Evolutionary conservation across 257 asterid species (phyloP).

Genomic region (Plantago ovata): DNA sequence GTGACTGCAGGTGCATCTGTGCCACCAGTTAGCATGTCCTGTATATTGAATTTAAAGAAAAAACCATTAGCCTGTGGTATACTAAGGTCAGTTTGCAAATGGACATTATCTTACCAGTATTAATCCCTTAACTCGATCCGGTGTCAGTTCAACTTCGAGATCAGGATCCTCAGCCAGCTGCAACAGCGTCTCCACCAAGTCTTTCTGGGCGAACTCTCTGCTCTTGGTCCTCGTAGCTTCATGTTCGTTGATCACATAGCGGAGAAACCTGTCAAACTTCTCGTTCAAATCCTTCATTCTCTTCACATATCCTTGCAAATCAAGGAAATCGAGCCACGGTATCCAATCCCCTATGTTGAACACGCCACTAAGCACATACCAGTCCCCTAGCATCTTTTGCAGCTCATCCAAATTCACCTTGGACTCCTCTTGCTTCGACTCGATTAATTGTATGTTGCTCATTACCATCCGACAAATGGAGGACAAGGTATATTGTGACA

Average conservation of each 20-base stretch:
- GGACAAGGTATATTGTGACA: constrained; percentile 14
- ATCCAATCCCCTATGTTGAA: neutral
- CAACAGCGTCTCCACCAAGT: neutral
- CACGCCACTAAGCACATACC: neutral
- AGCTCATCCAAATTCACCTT: constrained; percentile 6
- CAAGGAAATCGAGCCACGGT: neutral
- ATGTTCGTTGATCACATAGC: constrained; percentile 10
- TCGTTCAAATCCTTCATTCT: neutral
- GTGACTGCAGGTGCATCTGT: constrained; percentile 14
- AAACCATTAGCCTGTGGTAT: neutral
- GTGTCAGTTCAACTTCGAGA: constrained; percentile 14
- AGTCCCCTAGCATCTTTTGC: constrained; percentile 5
- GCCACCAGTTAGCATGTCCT: constrained; percentile 15
- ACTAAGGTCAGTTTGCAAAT: too few species aligned
- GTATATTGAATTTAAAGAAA: neutral
- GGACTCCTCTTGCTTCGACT: neutral
- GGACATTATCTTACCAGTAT: neutral
- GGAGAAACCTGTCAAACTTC: neutral
- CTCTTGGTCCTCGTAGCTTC: neutral
- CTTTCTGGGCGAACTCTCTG: constrained; percentile 1
- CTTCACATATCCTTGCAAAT: neutral
- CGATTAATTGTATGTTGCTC: constrained; percentile 17
- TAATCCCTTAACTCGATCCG: neutral
- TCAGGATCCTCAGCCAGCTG: constrained; percentile 7
- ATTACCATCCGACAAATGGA: constrained; percentile 1